Conservation (phyloP, 2,329 filamentous ascomycete genomes). For the Hymenoscyphus fructigenus region DNA sequence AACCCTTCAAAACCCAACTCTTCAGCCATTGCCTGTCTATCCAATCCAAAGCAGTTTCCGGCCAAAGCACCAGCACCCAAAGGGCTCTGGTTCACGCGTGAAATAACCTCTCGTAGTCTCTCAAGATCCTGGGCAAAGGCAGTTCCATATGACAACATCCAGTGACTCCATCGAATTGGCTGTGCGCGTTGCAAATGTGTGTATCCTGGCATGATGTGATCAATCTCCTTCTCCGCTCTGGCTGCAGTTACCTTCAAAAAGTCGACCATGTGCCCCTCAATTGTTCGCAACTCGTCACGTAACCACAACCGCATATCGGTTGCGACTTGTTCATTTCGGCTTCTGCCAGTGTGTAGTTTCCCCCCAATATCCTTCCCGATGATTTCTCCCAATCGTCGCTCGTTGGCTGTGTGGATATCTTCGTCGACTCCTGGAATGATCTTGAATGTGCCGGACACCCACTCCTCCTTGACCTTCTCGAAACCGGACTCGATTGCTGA, state of each 20-base stretch:
- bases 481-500: conserved; percentile 71
- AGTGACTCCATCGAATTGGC: conserved; percentile 80
- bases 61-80: conserved; percentile 58
- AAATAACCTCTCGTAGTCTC: conserved; percentile 69
- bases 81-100: conserved; percentile 65
- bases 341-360: conserved; percentile 86
- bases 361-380: conserved; percentile 83
- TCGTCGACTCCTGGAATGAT: conserved; percentile 56
- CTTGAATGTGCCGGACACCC: conserved; percentile 49
- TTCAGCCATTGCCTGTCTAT: conserved; percentile 73
- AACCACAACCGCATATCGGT: conserved; percentile 92
- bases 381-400: conserved; percentile 74
- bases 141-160: conserved; percentile 73
- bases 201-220: conserved; percentile 79
- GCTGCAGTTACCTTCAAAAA: conserved; percentile 68
- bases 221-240: conserved; percentile 72
- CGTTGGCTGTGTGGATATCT: conserved; percentile 69
- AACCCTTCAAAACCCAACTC: conserved; percentile 79
- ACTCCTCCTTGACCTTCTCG: conserved; percentile 53
- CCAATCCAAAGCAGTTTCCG: conserved; percentile 79
- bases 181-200: conserved; percentile 82
- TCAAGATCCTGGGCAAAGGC: conserved; percentile 74
- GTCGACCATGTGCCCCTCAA: conserved; percentile 67
- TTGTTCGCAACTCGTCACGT: conserved; percentile 67
- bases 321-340: conserved; percentile 86